Evolutionary conservation across 2,329 filamentous ascomycete species (phyloP).

Genomic region (Neonectria sp.): DNA sequence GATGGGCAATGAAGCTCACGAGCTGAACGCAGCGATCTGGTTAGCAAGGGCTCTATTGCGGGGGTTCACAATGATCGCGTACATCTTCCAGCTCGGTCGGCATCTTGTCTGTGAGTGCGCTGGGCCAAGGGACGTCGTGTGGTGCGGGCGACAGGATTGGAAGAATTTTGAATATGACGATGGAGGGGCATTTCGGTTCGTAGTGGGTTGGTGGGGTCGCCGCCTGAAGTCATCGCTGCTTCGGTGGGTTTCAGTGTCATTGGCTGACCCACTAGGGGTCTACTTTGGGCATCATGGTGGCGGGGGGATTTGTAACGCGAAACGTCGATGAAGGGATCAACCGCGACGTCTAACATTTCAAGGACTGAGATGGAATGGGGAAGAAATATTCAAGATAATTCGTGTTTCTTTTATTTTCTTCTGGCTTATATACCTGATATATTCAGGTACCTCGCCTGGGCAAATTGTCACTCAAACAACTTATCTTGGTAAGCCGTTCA

Average conservation of each 20-base stretch:
- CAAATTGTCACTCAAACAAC: background rate
- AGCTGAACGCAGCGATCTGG: constrained; percentile 68
- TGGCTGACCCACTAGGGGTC: constrained; percentile 42
- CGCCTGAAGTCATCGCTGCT: constrained; percentile 50
- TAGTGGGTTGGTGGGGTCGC: constrained; percentile 47
- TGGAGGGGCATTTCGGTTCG: constrained; percentile 47
- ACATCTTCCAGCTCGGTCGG: constrained; percentile 85
- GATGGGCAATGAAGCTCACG: constrained; percentile 93
- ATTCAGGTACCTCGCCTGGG: background rate
- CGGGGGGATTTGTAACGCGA: constrained; percentile 18
- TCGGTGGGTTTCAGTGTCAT: constrained; percentile 41
- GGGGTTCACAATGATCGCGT: constrained; percentile 30
- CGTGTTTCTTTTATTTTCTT: background rate
- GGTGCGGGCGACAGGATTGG: constrained; percentile 33
- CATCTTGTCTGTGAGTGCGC: constrained; percentile 62
- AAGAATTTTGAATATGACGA: constrained; percentile 40
- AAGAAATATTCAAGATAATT: background rate
- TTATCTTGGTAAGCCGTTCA: background rate
- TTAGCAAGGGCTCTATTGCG: constrained; percentile 18
- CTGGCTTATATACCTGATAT: background rate
- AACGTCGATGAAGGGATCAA: background rate
- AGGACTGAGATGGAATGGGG: background rate
- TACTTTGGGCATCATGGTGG: constrained; percentile 30
- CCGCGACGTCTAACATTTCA: background rate
- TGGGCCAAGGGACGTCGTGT: constrained; percentile 32